Evolutionary conservation across 768 basidiomycete species (phyloP), one percentile per base, ranked within the genome.

Genomic region (Kwoniella heveanensis): DNA sequence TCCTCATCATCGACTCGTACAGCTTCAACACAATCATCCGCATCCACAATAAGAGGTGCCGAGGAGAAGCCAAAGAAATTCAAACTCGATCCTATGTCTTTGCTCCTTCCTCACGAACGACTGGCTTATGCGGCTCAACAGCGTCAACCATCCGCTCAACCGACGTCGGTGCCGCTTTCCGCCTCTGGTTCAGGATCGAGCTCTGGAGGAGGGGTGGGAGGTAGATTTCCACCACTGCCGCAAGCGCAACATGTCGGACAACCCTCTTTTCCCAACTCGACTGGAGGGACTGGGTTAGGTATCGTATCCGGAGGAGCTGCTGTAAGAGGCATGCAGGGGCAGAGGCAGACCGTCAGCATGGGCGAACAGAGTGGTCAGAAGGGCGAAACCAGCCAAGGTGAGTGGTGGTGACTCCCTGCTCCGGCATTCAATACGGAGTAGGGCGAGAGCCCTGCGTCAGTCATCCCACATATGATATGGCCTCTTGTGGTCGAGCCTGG

Each of bases 61-160:
- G 56, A 51, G 2, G 62, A 48, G 2, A 59, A 57, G 21, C 57
- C 62, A 13, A 64, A 65, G 25, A 74, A 71, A 32, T 77, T 77
- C 71, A 77, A 74, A 39, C 60, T 77, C 8, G 76, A 77, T 54
- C 76, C 76, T 6, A 72, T 77, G 69, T 77, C 76, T 0, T 37
- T 77, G 15, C 57, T 77, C 5, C 61, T 77, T 2, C 76, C 76
- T 7, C 76, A 77, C 56, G 76, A 77, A 53, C 32, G 73, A 17
- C 57, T 62, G 29, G 51, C 51, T 17, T 12, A 22, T 30, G 24
- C 21, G 9, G 25, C 32, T 1, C 39, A 47, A 21, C 64, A 61
- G n/a, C 59, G 24, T 19, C 53, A 22, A 24, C 50, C 49, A 59
- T 5, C 32, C 32, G 13, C 32, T 36, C 54, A 47, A 15, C 52